Evolutionary conservation across 345 rosid genomes (phyloP).

Genomic region (Hypericum androsaemum): DNA sequence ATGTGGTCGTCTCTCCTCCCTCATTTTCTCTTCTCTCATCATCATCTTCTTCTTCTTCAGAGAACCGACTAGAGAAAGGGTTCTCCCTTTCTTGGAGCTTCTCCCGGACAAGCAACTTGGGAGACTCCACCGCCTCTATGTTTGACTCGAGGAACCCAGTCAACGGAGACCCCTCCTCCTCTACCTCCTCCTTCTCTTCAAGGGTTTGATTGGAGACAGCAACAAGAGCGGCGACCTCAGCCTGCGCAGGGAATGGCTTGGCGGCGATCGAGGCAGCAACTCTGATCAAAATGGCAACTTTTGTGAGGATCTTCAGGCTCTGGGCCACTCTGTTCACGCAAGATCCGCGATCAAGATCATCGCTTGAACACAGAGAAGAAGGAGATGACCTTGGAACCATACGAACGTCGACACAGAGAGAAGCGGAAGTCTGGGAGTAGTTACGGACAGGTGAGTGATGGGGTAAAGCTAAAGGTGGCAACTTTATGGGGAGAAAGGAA

Average conservation of each 20-base stretch:
- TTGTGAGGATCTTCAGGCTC: constrained; percentile 36
- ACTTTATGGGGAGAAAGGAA: constrained; percentile 18
- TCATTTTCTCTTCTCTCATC: too few relatives aligned
- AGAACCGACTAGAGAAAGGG: too few relatives aligned
- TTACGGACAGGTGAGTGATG: constrained; percentile 11
- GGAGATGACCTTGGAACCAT: constrained; percentile 17
- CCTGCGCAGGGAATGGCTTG: constrained; percentile 33
- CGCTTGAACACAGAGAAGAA: constrained; percentile 4
- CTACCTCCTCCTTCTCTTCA: constrained; percentile 6
- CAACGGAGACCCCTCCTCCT: too few relatives aligned
- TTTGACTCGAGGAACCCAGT: too few relatives aligned
- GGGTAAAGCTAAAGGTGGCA: constrained; percentile 12
- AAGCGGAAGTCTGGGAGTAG: constrained; percentile 4
- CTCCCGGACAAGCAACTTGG: constrained; percentile 45
- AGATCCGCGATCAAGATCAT: too few relatives aligned
- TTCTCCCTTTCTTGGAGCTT: constrained; percentile 68
- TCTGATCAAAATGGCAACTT: constrained; percentile 42
- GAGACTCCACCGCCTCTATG: too few relatives aligned
- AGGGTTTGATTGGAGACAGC: constrained; percentile 25
- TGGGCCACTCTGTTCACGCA: constrained; percentile 11
- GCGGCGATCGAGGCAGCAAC: constrained; percentile 41
- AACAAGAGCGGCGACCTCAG: constrained; percentile 46
- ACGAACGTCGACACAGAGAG: constrained; percentile 11
- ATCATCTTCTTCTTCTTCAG: too few relatives aligned
- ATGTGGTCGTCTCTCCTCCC: too few relatives aligned